These are phyloP conservation scores for Candida dendrica DNA, from an alignment of 805 yeast species.

Conservation along the genomic window DNA sequence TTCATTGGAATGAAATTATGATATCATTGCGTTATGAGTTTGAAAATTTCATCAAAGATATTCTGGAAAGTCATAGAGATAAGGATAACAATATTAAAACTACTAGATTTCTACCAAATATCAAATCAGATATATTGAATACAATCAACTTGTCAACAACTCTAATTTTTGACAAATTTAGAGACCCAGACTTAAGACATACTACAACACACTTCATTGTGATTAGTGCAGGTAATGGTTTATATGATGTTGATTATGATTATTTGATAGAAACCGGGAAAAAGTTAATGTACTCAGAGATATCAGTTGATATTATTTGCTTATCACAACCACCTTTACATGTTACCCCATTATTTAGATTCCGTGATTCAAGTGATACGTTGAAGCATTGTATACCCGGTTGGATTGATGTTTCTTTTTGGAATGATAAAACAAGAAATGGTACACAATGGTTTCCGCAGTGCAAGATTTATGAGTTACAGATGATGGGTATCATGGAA, in stretches of 20 bases:
- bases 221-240: constrained; percentile 88
- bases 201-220: constrained; percentile 87
- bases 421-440: constrained; percentile 47
- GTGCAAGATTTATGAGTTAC: constrained; percentile 89
- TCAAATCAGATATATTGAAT: constrained; percentile 84
- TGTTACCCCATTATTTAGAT: constrained; percentile 82
- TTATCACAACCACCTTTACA: constrained; percentile 88
- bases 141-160: constrained; percentile 81
- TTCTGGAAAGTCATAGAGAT: constrained; percentile 38
- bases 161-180: constrained; percentile 66
- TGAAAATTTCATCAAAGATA: constrained; percentile 70
- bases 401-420: constrained; percentile 93
- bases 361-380: constrained; percentile 41
- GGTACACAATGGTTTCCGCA: constrained; percentile 80
- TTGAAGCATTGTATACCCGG: constrained; percentile 78
- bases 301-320: constrained; percentile 84
- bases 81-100: constrained; percentile 28
- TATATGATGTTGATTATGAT: constrained; percentile 85
- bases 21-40: constrained; percentile 78
- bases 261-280: constrained; percentile 68
- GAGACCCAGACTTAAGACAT: constrained; percentile 80
- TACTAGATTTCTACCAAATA: constrained; percentile 63
- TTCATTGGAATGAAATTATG: constrained; percentile 91
- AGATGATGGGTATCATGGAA: constrained; percentile 98
- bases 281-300: constrained; percentile 68